A percentile compares a stretch with the other conserved stretches of the same genome.
Conservation (phyloP, 148 eudicot species). For the Cornus florida region DNA sequence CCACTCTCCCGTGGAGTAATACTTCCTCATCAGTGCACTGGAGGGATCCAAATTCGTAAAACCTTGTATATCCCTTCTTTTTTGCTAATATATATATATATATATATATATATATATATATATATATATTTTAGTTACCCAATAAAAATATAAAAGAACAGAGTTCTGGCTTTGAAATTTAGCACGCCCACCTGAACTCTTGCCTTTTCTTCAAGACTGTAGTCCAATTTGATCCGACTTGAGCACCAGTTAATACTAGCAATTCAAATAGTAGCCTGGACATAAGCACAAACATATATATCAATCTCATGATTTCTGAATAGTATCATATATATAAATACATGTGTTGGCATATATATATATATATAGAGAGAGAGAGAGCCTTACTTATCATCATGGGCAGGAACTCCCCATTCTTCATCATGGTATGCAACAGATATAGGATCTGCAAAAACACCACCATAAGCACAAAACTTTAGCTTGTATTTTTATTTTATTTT, state of each 20-base stretch:
- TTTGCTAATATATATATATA: too few relatives aligned
- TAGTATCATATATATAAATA: too few relatives aligned
- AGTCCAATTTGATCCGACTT: slow-evolving; percentile 93
- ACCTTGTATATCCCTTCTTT: neutral
- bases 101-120: too few relatives aligned
- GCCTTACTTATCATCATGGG: slow-evolving; percentile 73
- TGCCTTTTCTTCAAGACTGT: slow-evolving; percentile 70
- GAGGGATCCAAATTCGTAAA: neutral
- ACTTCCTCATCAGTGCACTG: too few relatives aligned
- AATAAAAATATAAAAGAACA: too few relatives aligned
- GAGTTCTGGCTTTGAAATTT: neutral
- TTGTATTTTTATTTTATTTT: neutral
- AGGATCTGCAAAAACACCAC: slow-evolving; percentile 46
- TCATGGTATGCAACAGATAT: slow-evolving; percentile 82
- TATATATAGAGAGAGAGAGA: neutral
- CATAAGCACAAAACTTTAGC: neutral
- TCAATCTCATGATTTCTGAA: neutral
- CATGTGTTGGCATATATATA: too few relatives aligned
- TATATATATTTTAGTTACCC: too few relatives aligned
- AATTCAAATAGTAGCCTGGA: slow-evolving; percentile 70
- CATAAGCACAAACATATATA: neutral
- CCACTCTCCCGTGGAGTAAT: too few relatives aligned
- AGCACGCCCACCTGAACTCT: slow-evolving; percentile 43
- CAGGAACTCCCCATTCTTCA: slow-evolving; percentile 93
- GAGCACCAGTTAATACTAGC: slow-evolving; percentile 72